These are phyloP conservation scores for Saccharomycopsis vini DNA, from an alignment of 805 yeast species.

Conservation along the genomic window DNA sequence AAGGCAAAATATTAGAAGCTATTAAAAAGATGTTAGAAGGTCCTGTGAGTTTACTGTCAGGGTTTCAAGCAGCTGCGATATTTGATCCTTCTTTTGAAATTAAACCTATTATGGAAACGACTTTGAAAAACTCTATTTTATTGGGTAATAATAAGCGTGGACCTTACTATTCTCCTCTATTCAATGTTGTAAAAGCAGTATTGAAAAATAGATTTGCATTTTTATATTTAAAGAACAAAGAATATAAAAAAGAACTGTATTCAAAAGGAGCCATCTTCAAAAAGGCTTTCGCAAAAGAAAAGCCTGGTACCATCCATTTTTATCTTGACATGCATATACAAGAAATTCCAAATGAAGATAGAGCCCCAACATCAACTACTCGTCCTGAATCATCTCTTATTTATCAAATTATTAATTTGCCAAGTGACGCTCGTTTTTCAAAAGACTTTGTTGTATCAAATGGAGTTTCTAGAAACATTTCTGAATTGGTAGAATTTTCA, in stretches of 20 bases:
- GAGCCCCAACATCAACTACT: background rate
- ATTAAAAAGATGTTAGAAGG: background rate
- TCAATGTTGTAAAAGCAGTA: background rate
- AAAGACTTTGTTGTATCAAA: background rate
- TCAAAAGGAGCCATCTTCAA: background rate
- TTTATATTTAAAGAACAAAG: background rate
- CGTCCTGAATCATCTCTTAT: background rate
- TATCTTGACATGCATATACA: background rate
- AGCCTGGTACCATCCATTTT: background rate
- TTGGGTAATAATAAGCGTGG: background rate
- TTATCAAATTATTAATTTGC: background rate
- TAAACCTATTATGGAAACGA: background rate
- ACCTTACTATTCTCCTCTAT: background rate
- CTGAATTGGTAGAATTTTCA: background rate
- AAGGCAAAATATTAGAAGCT: no score
- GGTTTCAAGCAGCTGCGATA: background rate
- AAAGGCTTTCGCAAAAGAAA: background rate
- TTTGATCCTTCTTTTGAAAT: background rate
- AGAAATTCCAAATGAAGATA: background rate
- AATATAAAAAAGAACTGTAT: background rate
- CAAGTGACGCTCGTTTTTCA: background rate
- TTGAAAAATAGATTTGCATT: no score
- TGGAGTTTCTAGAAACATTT: background rate
- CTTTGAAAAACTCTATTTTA: background rate
- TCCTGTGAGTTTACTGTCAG: background rate